Conservation (phyloP, 129 eudicot genomes). For the Rutidosis leptorrhynchoides region DNA sequence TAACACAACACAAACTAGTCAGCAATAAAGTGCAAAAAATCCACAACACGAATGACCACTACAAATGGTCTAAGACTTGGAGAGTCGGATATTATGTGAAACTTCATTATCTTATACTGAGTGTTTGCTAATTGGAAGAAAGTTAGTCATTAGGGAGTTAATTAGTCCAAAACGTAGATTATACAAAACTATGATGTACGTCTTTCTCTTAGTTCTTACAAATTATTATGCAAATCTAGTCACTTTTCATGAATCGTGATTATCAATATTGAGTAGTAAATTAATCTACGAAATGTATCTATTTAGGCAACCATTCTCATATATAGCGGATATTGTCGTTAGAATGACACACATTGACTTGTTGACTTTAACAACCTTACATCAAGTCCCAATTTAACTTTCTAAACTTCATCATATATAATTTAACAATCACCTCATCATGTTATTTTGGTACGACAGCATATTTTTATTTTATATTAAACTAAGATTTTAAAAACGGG, state of each 20-base stretch:
- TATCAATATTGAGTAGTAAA: not conserved
- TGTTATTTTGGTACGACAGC: not conserved
- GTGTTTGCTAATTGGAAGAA: no score
- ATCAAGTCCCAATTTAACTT: not conserved
- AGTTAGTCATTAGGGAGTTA: not conserved
- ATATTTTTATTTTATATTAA: no score
- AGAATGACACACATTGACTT: not conserved
- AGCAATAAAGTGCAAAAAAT: no score
- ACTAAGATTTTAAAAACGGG: no score
- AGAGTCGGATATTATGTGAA: no score
- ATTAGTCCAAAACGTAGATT: not conserved
- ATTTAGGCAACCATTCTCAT: not conserved
- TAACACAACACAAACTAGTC: no score
- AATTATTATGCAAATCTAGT: not conserved
- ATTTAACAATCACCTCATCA: slow-evolving; percentile 14
- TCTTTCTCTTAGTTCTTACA: not conserved
- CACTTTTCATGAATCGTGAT: not conserved
- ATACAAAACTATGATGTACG: not conserved
- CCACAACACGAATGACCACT: no score
- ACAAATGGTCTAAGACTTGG: no score
- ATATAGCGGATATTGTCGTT: not conserved
- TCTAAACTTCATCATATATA: slow-evolving; percentile 26
- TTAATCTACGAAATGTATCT: not conserved
- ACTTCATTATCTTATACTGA: not conserved
- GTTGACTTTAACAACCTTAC: not conserved